Conservation (phyloP, 768 basidiomycete genomes). For the Strobilomyces confusus region DNA sequence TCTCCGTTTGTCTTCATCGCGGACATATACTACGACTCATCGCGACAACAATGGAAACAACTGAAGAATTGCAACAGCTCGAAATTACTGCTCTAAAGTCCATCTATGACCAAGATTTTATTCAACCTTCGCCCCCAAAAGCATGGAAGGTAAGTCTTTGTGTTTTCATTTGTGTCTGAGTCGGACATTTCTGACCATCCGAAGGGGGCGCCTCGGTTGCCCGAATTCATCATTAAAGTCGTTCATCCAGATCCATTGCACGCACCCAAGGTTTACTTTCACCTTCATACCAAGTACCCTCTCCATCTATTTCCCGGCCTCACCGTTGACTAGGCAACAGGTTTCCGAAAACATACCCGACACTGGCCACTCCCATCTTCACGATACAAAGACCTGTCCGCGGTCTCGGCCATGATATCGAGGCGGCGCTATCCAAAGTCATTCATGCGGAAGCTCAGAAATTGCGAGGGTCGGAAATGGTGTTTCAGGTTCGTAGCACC, state of each 20-base stretch:
- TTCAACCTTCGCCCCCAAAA: slow-evolving; percentile 67
- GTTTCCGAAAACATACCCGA: slow-evolving; percentile 82
- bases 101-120: slow-evolving; percentile 78
- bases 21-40: slow-evolving; percentile 7
- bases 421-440: slow-evolving; percentile 51
- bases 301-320: not conserved
- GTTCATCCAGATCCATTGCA: slow-evolving; percentile 57
- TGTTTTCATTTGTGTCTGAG: slow-evolving; percentile 15
- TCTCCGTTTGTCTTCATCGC: slow-evolving; percentile 22
- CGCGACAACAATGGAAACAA: slow-evolving; percentile 56
- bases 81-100: slow-evolving; percentile 79
- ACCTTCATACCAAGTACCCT: slow-evolving; percentile 64
- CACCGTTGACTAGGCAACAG: slow-evolving; percentile 32
- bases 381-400: slow-evolving; percentile 59
- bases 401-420: slow-evolving; percentile 56
- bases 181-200: slow-evolving; percentile 4
- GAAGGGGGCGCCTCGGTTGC: slow-evolving; percentile 64
- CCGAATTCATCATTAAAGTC: slow-evolving; percentile 74
- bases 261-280: slow-evolving; percentile 55
- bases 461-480: slow-evolving; percentile 67
- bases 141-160: slow-evolving; percentile 67
- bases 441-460: slow-evolving; percentile 66
- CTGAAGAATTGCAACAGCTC: slow-evolving; percentile 59
- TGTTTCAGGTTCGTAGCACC: slow-evolving; percentile 57
- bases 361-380: slow-evolving; percentile 63